Base-by-base conservation (phyloP, 768 basidiomycete genomes). In the Panus rudis region DNA sequence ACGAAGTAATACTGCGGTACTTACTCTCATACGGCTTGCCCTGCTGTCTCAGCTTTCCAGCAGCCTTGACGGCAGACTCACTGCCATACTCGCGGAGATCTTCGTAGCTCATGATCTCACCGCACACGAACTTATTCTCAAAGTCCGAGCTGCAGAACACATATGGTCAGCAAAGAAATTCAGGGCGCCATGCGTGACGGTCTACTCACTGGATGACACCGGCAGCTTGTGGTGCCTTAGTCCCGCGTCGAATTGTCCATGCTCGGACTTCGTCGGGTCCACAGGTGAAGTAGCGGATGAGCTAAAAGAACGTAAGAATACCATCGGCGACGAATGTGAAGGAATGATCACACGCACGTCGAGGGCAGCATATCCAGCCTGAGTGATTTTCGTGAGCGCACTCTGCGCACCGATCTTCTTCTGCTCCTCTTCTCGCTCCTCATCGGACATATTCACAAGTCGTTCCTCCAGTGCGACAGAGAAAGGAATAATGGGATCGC, bases 181-280 rank as follows among this genome's bases (percentile, higher is more conserved):
- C n/a, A n/a, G n/a, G 8, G 13, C 20, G 28, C 12, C 4, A 20
- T 27, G 14, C 11, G 3, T 5, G 20, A 6, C 16, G 28, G 24
- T 25, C 22, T 11, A 71, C 85, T 39, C 58, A 91, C 85, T 98
- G 94, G 58, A 98, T 98, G 51, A 98, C 92, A 63, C 96, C 96
- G 28, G 96, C 96, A 6, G 96, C 96, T 60, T 92, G 87, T 3
- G 94, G 96, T 1, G 96, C 94, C 61, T 92, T 96, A 21, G 84
- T 93, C 17, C 91, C 92, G 46, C 79, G 81, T 46, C 93, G 75
- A 58, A 99, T 91, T 1, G 93, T 98, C 96, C 96, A 99, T 6
- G 94, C 94, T 41, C 96, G 85, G 7, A 97, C 92, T 68, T 97
- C 94, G 52, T 87, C 85, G 3, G 93, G 93, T 10, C 96, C 96